Evolutionary conservation across 257 asterid genomes (phyloP), one percentile per base, ranked within the genome.

Genomic region (Plantago major): DNA sequence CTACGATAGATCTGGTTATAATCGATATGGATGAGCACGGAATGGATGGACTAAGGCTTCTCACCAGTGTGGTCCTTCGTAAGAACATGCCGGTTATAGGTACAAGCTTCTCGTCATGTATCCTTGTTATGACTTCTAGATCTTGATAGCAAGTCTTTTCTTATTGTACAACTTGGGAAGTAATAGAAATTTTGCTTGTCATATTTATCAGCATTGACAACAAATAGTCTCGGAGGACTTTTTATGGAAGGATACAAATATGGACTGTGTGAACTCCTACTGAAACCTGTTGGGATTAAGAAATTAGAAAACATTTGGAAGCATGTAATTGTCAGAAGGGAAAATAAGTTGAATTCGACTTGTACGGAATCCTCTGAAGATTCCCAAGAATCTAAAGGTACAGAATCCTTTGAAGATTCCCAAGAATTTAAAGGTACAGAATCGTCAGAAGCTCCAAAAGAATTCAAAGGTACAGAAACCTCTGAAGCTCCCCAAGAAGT

Each of bases 71-170:
- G 63, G 86, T 82, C 12, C 65, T 69, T 5, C 76, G 70, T 64
- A 84, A 77, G 86, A 82, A 84, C 69, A 65, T 84, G 19, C 93
- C 93, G 6, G 84, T 84, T 58, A 75, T 84, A 71, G 72, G 93
- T 84, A 82, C 77, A 84, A 38, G n/a, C 2, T 22, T 22, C 26
- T 4, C 12, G 0, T 33, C 45, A 18, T 9, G 10, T 11, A 14
- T 14, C 16, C 4, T 55, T 6, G 12, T 54, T 33, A 28, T 54
- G 11, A 10, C 17, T 3, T 33, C 26, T 22, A 22, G 26, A 22
- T 22, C 26, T 22, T 22, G 26, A 22, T 22, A 22, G 2, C 26
- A 33, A 33, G 6, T 33, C 40, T 33, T 33, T 3, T n/a, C 18
- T n/a, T 22, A 22, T 17, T 48, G 11, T 11, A 16, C 6, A 9